Percentiles rank a stretch among this genome's conserved stretches.
phyloP scores from a whole-genome alignment of 2,329 filamentous ascomycete species.

The Myriangium duriaei region DNA sequence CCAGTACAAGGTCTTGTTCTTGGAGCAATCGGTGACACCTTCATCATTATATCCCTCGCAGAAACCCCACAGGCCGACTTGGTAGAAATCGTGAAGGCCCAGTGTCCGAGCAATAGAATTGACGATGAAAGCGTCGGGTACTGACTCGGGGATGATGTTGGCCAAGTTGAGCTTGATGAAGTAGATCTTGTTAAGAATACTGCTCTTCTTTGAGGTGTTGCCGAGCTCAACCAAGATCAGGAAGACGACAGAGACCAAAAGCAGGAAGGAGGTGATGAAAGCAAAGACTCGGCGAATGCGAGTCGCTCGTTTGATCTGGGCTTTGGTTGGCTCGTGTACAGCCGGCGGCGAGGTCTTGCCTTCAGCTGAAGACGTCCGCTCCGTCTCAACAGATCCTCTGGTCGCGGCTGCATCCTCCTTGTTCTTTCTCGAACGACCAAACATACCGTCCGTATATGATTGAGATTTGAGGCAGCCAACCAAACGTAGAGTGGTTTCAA shows the following conservation, averaged over 20 bases:
- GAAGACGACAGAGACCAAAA: slow-evolving; percentile 64
- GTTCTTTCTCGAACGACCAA: too few relatives aligned
- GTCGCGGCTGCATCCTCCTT: slow-evolving; percentile 1
- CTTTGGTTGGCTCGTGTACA: slow-evolving; percentile 23
- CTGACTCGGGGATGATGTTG: slow-evolving; percentile 62
- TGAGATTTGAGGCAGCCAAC: too few relatives aligned
- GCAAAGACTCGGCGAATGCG: slow-evolving; percentile 48
- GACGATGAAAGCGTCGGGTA: slow-evolving; percentile 61
- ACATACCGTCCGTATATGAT: too few relatives aligned
- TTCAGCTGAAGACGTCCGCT: slow-evolving; percentile 3
- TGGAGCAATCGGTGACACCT: slow-evolving; percentile 66
- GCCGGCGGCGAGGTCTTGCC: slow-evolving; percentile 5
- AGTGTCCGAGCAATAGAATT: slow-evolving; percentile 79
- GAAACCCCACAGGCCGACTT: slow-evolving; percentile 82
- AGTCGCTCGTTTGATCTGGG: slow-evolving; percentile 36
- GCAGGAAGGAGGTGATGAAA: slow-evolving; percentile 53
- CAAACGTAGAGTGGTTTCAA: too few relatives aligned
- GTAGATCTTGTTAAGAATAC: slow-evolving; percentile 57
- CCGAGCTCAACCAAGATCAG: slow-evolving; percentile 71
- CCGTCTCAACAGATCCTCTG: slow-evolving; percentile 3
- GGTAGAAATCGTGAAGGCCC: slow-evolving; percentile 88
- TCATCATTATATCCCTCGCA: slow-evolving; percentile 72
- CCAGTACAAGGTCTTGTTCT: slow-evolving; percentile 62
- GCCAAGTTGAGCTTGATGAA: slow-evolving; percentile 77
- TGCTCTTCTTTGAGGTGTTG: slow-evolving; percentile 47